A percentile compares a stretch with the other conserved stretches of the same genome.
phyloP scores from a whole-genome alignment of 2,329 filamentous ascomycete genomes.

The Aspergillus sp. region DNA sequence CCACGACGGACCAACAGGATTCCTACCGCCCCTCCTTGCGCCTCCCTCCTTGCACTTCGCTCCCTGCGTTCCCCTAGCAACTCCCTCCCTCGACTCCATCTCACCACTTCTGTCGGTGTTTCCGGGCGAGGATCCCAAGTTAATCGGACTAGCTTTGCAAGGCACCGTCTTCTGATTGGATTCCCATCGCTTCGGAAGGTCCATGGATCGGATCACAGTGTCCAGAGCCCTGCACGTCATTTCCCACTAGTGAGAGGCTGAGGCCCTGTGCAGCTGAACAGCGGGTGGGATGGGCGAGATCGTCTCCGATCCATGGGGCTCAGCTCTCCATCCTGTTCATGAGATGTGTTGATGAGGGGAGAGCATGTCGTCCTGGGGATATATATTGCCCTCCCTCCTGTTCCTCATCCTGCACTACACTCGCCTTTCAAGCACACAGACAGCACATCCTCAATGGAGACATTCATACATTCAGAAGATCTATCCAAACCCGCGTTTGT shows the following conservation, averaged over 20 bases:
- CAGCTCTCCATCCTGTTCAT: background rate
- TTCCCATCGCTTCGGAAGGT: conserved; percentile 2
- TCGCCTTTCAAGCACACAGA: background rate
- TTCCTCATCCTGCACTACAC: background rate
- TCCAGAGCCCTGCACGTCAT: background rate
- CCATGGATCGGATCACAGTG: background rate
- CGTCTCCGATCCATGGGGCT: background rate
- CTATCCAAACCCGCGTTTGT: background rate
- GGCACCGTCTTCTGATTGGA: conserved; percentile 12
- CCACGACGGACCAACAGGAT: background rate
- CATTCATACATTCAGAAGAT: background rate
- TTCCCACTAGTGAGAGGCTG: conserved; percentile 4
- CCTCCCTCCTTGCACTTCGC: background rate
- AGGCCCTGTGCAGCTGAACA: background rate
- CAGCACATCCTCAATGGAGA: background rate
- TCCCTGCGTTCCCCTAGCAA: conserved; percentile 18
- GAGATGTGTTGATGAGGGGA: background rate
- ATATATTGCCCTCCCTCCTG: background rate
- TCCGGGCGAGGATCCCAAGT: conserved; percentile 6
- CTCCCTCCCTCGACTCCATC: conserved; percentile 16
- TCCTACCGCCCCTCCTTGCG: background rate
- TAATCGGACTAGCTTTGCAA: conserved; percentile 5
- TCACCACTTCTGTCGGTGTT: conserved; percentile 1
- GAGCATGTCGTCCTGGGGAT: background rate
- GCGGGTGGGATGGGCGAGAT: background rate